Evolutionary conservation across 2,329 filamentous ascomycete genomes (phyloP).

Genomic region (Myriosclerotinia scirpicola): DNA sequence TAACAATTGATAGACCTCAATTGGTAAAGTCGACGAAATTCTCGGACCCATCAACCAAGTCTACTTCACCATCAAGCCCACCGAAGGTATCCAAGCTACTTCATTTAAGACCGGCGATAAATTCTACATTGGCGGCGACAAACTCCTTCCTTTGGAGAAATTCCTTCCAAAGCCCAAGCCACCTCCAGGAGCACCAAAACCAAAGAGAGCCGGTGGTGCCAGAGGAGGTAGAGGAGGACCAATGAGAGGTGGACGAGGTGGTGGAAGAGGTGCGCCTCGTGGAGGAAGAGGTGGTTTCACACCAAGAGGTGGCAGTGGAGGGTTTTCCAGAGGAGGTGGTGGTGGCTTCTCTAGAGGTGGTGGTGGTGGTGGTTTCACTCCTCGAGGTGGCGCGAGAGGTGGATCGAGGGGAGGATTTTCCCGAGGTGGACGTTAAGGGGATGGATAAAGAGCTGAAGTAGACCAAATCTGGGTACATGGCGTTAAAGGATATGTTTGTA

Average conservation of each 20-base stretch:
- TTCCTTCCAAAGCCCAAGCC: constrained; percentile 94
- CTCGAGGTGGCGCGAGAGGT: constrained; percentile 37
- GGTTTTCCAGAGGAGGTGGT: constrained; percentile 40
- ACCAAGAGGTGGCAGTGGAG: constrained; percentile 46
- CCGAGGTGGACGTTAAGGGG: constrained; percentile 32
- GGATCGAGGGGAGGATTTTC: constrained; percentile 39
- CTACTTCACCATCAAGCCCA: constrained; percentile 96
- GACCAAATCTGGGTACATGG: constrained; percentile 24
- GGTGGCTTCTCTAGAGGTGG: constrained; percentile 41
- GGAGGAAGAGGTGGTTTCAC: constrained; percentile 48
- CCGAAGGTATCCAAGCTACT: constrained; percentile 90
- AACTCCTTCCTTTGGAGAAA: constrained; percentile 90
- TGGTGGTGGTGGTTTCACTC: constrained; percentile 39
- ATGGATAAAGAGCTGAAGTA: constrained; percentile 6
- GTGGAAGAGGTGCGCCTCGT: constrained; percentile 52
- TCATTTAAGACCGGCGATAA: constrained; percentile 97
- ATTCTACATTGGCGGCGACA: constrained; percentile 94
- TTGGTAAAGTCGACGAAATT: constrained; percentile 98
- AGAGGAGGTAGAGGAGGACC: constrained; percentile 49
- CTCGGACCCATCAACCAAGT: constrained; percentile 97
- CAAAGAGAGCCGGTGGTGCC: constrained; percentile 67
- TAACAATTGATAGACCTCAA: constrained; percentile 58
- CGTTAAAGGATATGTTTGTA: constrained; percentile 23
- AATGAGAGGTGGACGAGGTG: constrained; percentile 45
- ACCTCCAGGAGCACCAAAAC: constrained; percentile 63